Evolutionary conservation across 1,139 yeast genomes (phyloP).

Genomic region (Candida freyschussii): DNA sequence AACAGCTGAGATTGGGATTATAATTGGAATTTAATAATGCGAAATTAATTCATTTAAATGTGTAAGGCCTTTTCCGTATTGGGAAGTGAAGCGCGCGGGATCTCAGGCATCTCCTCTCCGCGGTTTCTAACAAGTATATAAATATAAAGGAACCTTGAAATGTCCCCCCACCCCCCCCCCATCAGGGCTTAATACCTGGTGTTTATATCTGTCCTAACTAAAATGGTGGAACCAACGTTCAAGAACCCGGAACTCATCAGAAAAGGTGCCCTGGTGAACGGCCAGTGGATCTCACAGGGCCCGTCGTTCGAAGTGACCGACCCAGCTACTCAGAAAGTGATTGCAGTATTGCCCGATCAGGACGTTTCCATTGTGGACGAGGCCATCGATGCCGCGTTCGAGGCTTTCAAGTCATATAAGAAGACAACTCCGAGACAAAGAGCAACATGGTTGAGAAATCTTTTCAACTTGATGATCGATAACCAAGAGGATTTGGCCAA

Average conservation of each 20-base stretch:
- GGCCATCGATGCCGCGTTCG: slow-evolving; percentile 59
- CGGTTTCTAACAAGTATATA: background rate
- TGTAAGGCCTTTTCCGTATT: background rate
- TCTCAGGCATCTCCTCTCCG: background rate
- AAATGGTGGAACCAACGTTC: slow-evolving; percentile 27
- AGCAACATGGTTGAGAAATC: slow-evolving; percentile 55
- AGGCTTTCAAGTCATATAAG: slow-evolving; percentile 55
- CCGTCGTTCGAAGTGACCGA: slow-evolving; percentile 61
- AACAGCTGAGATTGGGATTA: too few relatives aligned
- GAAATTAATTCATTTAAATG: background rate
- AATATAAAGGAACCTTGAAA: too few relatives aligned
- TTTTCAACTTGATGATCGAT: slow-evolving; percentile 58
- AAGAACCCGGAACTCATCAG: slow-evolving; percentile 54
- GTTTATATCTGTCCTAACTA: too few relatives aligned
- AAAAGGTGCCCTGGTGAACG: slow-evolving; percentile 60
- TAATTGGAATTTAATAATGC: too few relatives aligned
- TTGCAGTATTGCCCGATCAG: slow-evolving; percentile 54
- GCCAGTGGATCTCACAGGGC: slow-evolving; percentile 60
- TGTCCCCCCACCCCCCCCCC: background rate
- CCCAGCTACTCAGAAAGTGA: slow-evolving; percentile 64
- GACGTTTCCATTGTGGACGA: slow-evolving; percentile 44
- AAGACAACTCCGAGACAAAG: slow-evolving; percentile 63
- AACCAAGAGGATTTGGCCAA: slow-evolving; percentile 72
- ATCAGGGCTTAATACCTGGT: background rate
- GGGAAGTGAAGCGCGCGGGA: background rate